Evolutionary conservation across 495 filamentous ascomycete species (phyloP), one percentile per base, ranked within the genome.

Genomic region (Trichoderma orchidacearum): DNA sequence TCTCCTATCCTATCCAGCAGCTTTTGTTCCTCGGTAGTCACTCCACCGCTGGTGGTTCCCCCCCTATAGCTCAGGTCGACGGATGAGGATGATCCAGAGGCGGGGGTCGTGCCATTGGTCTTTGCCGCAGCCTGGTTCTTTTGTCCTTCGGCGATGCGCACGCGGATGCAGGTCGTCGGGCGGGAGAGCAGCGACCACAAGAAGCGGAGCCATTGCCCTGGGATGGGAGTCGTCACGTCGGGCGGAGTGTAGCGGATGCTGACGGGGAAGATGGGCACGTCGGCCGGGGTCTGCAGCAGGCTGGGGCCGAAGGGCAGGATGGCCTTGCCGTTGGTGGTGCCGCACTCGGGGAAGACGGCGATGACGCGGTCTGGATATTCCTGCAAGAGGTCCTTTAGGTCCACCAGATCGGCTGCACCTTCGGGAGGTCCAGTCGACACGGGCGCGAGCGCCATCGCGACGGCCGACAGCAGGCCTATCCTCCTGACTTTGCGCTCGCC

Each of bases 211-310:
- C 85, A 89, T 7, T 71, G 71, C 0, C 83, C 82, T 0, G 94
- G 93, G 0, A 97, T 68, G 0, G 93, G 94, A 1, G 94, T 97
- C 17, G 91, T 90, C 41, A 97, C 81, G 63, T 99, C 94, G 6
- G 83, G 76, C 0, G 89, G 85, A 0, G 89, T 87, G 65, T 97
- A 97, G 7, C 90, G 81, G 56, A 99, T 70, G 65, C 83, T 93
- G 51, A 96, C 76, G 8, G 93, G 92, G 72, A 92, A 97, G 59
- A 99, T 87, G 64, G 81, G 83, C 3, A 79, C 80, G 30, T 78
- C 68, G 18, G 78, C 60, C 0, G 86, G 82, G 0, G 80, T 77
- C 13, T 79, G 76, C 1, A 90, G 70, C 1, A 99, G 76, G 36
- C 81, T 81, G 0, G 82, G 86, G 38, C 85, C 85, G 55, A 96